A percentile compares a stretch with the other conserved stretches of the same genome.
Conservation (phyloP, 441 rosid species). For the Corymbia citriodora region DNA sequence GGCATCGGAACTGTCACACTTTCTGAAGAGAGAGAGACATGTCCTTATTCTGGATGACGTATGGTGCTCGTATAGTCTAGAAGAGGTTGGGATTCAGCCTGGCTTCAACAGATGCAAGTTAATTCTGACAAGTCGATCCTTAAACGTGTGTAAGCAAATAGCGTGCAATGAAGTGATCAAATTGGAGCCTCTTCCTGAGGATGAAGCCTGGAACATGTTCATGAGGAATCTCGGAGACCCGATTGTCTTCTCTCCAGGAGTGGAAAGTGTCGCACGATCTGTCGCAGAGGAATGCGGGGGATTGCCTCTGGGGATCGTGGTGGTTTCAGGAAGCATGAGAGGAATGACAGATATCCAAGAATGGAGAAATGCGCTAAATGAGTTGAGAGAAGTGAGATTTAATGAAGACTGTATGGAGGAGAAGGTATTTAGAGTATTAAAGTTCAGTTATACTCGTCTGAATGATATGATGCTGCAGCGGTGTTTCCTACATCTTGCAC, state of each 20-base stretch:
- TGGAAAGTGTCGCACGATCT: not conserved
- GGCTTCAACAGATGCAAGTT: not conserved
- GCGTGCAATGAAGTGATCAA: not conserved
- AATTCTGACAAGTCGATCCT: not conserved
- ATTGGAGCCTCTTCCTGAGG: not conserved
- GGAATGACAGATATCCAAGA: not conserved
- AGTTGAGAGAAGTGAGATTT: not conserved
- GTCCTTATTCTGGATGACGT: too few species aligned
- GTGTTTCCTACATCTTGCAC: not conserved
- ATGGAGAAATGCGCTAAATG: not conserved
- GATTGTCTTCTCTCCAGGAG: not conserved
- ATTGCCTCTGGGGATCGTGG: not conserved
- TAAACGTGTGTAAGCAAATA: not conserved
- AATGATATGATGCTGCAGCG: not conserved
- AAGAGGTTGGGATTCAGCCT: too few species aligned
- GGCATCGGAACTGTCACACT: too few species aligned
- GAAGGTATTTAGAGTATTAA: accelerated
- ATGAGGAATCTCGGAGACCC: not conserved
- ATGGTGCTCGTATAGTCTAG: too few species aligned
- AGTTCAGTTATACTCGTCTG: not conserved
- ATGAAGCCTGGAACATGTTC: not conserved
- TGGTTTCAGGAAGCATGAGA: not conserved
- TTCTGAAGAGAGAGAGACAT: too few species aligned
- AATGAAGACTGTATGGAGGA: not conserved
- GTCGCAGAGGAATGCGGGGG: not conserved